Percentiles rank a stretch among this genome's conserved stretches.
These are phyloP conservation scores for Physocladia obscura DNA, from an alignment of 192 early-diverging fungal species.

Conservation along the genomic window DNA sequence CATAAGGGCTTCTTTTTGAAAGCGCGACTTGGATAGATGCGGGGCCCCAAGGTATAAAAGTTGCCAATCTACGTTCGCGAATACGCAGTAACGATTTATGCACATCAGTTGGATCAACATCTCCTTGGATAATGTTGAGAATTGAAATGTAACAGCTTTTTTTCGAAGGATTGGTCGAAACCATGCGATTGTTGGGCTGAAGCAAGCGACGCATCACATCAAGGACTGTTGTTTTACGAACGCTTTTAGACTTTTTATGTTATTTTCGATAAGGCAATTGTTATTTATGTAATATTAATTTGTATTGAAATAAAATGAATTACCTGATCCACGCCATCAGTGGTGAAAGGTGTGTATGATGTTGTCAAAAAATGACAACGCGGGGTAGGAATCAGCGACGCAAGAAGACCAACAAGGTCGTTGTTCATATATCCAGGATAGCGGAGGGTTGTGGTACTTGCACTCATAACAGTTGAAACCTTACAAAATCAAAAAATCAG, in stretches of 20 bases:
- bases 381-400: conserved; percentile 96
- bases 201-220: conserved; percentile 97
- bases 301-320: no score
- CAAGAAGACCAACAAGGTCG: conserved; percentile 91
- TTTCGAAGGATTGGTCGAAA: conserved; percentile 87
- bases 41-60: conserved; percentile 99
- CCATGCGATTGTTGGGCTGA: conserved; percentile 97
- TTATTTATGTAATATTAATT: no score
- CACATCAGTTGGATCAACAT: conserved; percentile 96
- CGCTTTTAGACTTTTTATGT: conserved; percentile 74
- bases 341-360: conserved; percentile 95
- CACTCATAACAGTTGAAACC: conserved; percentile 98
- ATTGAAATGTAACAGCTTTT: conserved; percentile 96
- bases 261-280: not conserved
- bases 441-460: conserved; percentile 91
- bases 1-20: conserved; percentile 90
- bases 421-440: conserved; percentile 99
- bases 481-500: conserved; percentile 34
- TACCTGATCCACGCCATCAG: conserved; percentile 83
- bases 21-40: conserved; percentile 97
- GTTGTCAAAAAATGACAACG: conserved; percentile 95
- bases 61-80: conserved; percentile 87
- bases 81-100: conserved; percentile 96
- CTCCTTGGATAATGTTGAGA: conserved; percentile 98
- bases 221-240: conserved; percentile 94